Base-by-base conservation (phyloP, 2,329 filamentous ascomycete species). In the Blumeriella jaapii region DNA sequence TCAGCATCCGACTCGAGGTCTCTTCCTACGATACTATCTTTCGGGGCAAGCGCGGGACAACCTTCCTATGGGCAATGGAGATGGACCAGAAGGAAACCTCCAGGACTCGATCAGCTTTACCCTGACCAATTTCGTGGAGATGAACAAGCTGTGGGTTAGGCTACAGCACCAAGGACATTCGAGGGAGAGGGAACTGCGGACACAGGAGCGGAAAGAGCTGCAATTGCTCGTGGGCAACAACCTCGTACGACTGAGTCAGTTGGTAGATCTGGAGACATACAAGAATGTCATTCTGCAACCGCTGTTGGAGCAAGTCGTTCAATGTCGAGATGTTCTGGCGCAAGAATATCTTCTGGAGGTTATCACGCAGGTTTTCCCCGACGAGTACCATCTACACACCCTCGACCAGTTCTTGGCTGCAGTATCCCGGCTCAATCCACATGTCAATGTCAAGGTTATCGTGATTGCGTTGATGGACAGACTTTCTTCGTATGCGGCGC, bases 131-230 rank as follows among this genome's bases (percentile, higher is more conserved):
- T 98, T 98, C 55, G 91, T 98, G 50, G 91, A 98, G 63, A 98
- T 98, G 91, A 98, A 98, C 64, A 98, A 98, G 69, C 70, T 98
- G 20, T 98, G 91, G 91, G 91, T 98, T 44, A 79, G 91, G 27
- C 65, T 96, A 55, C 91, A 98, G 59, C 91, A 98, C 59, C 91
- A 98, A 58, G 91, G 91, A 16, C 91, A 95, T 56, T 98, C 91
- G 24, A 74, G 89, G 52, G 91, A 98, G 61, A 71, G 91, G 34
- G 91, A 98, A 45, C 80, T 93, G 62, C 72, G 91, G 50, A 94
- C 86, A 39, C 86, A 91, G 53, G 91, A 98, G 63, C 72, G 91
- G 51, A 87, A 93, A 58, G 93, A 98, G 63, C 67, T 98, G 36
- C 91, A 98, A 63, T 68, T 98, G 42, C 70, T 98, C 6, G 91